These are phyloP conservation scores for Komagataella pastoris DNA, from an alignment of 805 yeast genomes.

Conservation along the genomic window DNA sequence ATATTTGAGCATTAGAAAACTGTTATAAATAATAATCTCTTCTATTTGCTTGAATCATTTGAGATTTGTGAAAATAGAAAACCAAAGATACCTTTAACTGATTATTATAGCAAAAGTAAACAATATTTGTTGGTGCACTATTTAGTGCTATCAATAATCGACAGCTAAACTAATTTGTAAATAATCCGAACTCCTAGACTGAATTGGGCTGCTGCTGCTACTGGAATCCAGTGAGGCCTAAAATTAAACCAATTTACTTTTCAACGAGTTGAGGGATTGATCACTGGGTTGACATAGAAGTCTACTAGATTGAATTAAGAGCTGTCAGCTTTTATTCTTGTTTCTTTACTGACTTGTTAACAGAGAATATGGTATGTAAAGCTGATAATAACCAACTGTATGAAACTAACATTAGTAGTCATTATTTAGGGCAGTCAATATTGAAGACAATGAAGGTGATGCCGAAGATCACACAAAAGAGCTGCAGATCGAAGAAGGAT, in stretches of 20 bases:
- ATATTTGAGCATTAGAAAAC: neutral
- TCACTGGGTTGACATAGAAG: neutral
- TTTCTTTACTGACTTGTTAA: neutral
- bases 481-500: slow-evolving; percentile 79
- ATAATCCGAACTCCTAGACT: too few relatives aligned
- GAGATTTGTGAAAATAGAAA: neutral
- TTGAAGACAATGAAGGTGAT: slow-evolving; percentile 64
- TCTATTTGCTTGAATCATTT: neutral
- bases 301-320: neutral
- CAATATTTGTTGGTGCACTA: neutral
- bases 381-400: neutral
- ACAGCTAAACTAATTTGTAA: too few relatives aligned
- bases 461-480: slow-evolving; percentile 88
- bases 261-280: neutral
- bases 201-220: neutral
- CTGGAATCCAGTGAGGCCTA: neutral
- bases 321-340: neutral
- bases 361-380: neutral
- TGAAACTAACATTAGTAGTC: slow-evolving; percentile 23
- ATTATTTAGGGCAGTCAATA: slow-evolving; percentile 67
- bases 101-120: too few relatives aligned
- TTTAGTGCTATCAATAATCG: too few relatives aligned
- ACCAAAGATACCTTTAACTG: too few relatives aligned
- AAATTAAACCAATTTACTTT: neutral
- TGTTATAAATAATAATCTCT: too few relatives aligned